phyloP scores from a whole-genome alignment of 2,329 filamentous ascomycete species.

The Hortaea werneckii region DNA sequence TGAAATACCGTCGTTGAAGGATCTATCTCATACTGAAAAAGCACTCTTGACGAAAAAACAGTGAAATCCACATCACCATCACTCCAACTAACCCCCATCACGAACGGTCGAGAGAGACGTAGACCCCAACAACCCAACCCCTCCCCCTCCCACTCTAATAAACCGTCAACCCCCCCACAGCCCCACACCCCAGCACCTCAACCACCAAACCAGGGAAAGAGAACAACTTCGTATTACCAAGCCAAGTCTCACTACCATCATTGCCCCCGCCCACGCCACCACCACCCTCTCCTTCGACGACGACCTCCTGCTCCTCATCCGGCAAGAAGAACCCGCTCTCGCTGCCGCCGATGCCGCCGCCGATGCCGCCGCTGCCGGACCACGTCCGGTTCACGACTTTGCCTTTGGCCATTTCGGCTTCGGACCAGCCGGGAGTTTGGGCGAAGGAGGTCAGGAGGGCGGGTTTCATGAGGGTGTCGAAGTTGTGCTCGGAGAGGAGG shows the following conservation, averaged over 20 bases:
- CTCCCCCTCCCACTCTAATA: slow-evolving; percentile 6
- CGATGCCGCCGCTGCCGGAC: slow-evolving; percentile 4
- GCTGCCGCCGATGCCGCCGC: slow-evolving; percentile 19
- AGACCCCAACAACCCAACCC: too few relatives aligned
- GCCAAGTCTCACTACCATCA: slow-evolving; percentile 39
- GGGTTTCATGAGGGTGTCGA: slow-evolving; percentile 55
- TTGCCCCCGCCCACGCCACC: slow-evolving; percentile 24
- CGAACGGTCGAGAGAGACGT: too few relatives aligned
- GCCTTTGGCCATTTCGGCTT: slow-evolving; percentile 34
- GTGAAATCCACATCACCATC: too few relatives aligned
- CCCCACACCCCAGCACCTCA: slow-evolving; percentile 84
- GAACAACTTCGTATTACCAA: slow-evolving; percentile 74
- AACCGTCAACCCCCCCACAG: slow-evolving; percentile 70
- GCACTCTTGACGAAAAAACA: too few relatives aligned
- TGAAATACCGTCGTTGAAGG: too few relatives aligned
- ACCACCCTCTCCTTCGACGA: slow-evolving; percentile 32
- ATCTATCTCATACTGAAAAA: too few relatives aligned
- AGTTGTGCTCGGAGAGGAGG: slow-evolving; percentile 67
- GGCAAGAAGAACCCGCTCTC: slow-evolving; percentile 26
- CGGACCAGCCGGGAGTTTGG: slow-evolving; percentile 41
- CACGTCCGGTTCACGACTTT: slow-evolving; percentile 29
- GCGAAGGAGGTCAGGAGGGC: slow-evolving; percentile 23
- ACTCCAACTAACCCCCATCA: too few relatives aligned
- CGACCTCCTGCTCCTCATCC: slow-evolving; percentile 17
- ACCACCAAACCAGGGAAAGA: slow-evolving; percentile 91